phyloP scores from a whole-genome alignment of 257 asterid genomes.

The Solanum commersonii region DNA sequence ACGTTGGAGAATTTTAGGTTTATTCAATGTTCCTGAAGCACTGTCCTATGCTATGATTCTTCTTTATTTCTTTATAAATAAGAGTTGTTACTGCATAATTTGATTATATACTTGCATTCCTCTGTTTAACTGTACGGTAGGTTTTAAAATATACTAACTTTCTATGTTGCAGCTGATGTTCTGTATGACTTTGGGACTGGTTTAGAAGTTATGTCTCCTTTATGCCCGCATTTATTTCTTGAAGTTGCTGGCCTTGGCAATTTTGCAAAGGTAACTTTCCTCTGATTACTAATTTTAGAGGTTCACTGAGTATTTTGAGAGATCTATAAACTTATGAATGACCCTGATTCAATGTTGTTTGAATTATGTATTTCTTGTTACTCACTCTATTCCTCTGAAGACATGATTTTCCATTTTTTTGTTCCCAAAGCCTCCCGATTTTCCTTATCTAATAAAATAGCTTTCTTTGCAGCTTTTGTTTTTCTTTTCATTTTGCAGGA shows the following conservation, averaged over 20 bases:
- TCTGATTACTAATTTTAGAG: neutral
- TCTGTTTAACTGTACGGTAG: neutral
- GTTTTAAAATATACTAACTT: slow-evolving; percentile 13
- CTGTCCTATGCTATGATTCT: neutral
- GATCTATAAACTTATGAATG: neutral
- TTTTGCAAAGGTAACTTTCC: slow-evolving; percentile 68
- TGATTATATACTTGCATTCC: neutral
- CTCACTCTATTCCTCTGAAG: neutral
- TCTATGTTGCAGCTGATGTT: slow-evolving; percentile 74
- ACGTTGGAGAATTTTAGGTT: slow-evolving; percentile 90
- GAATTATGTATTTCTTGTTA: neutral
- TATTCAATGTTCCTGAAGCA: neutral
- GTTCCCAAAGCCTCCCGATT: neutral
- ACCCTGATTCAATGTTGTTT: neutral
- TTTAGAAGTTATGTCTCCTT: slow-evolving; percentile 86
- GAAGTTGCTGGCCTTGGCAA: slow-evolving; percentile 98
- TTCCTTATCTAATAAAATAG: neutral
- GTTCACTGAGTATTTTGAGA: neutral
- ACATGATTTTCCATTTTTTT: neutral
- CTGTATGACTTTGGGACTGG: slow-evolving; percentile 93
- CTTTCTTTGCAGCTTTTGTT: neutral
- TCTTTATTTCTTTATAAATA: neutral
- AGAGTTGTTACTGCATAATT: neutral
- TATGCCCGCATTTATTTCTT: slow-evolving; percentile 95
- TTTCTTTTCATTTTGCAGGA: neutral